These are phyloP conservation scores for Kodamaea hsintzibuensis DNA, from an alignment of 805 yeast species.

Conservation along the genomic window DNA sequence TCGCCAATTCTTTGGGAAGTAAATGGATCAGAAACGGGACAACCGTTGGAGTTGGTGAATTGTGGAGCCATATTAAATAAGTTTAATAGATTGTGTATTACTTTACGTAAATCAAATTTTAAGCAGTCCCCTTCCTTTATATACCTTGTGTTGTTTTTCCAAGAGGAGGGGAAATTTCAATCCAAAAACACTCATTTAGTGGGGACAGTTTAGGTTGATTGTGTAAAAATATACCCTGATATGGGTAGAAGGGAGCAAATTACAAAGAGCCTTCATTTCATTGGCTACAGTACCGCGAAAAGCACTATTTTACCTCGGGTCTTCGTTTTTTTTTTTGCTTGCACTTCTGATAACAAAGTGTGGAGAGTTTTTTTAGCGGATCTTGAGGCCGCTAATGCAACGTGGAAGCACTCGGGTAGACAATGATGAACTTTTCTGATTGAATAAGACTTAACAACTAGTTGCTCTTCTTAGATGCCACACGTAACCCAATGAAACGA, in stretches of 20 bases:
- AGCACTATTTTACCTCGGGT: background rate
- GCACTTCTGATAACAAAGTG: background rate
- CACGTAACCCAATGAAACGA: background rate
- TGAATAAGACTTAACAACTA: background rate
- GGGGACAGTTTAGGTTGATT: conserved; percentile 6
- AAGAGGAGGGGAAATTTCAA: conserved; percentile 6
- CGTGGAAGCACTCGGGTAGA: background rate
- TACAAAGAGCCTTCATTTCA: conserved; percentile 8
- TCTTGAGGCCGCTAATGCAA: background rate
- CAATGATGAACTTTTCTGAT: background rate
- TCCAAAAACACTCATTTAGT: conserved; percentile 1
- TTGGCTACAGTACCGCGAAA: conserved; percentile 6
- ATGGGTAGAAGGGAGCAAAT: conserved; percentile 10
- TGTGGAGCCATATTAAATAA: conserved; percentile 48
- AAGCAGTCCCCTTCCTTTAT: conserved; percentile 1
- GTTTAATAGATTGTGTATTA: background rate
- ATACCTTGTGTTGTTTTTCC: background rate
- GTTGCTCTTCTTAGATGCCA: background rate
- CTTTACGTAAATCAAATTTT: background rate
- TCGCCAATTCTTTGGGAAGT: conserved; percentile 56
- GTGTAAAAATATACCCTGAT: conserved; percentile 1
- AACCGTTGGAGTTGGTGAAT: conserved; percentile 72
- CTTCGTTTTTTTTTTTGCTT: background rate
- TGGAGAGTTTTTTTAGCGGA: background rate
- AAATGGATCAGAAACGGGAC: conserved; percentile 70